Evolutionary conservation across 768 basidiomycete genomes (phyloP), one percentile per base, ranked within the genome.

Genomic region (Pisolithus orientalis): DNA sequence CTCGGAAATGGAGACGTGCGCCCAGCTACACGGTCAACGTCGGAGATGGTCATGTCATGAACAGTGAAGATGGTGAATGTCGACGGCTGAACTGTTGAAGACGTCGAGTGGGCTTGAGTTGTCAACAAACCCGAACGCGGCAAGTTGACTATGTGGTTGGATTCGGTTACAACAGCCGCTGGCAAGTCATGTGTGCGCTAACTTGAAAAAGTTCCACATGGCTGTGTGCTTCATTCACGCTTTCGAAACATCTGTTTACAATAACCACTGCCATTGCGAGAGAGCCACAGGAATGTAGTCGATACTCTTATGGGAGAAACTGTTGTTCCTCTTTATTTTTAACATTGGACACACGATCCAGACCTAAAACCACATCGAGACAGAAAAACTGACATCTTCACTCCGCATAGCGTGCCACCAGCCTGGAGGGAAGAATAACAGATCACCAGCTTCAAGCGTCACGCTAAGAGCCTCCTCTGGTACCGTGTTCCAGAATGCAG

Each of bases 371-470:
- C 91, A 94, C 79, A 92, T 86, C 31, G 93, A 94, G 44, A 94
- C 77, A 40, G 91, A 94, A 64, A 90, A 85, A 70, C 90, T 92
- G 38, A 75, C 81, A 24, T 80, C 78, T 70, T 90, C 89, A 66
- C 83, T 85, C 57, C 84, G 80, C 87, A 92, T 89, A 16, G 85
- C 87, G 67, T 95, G 92, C 92, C 92, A 95, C 92, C 92, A 95
- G 28, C 89, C 84, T 4, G 89, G 87, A 17, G 95, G 95, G 58
- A 97, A 85, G 64, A 89, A 87, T 43, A 98, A 71, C 42, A 94
- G 52, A 68, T 98, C 95, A 0, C 94, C 95, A 1, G 93, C 84
- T 50, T 76, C 71, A 1, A 98, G 73, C 1, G 81, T 82, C 31
- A 78, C 79, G 45, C 74, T 74, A 68, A 78, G 75, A 1, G 92